Base-by-base conservation (phyloP, 2,329 filamentous ascomycete genomes). In the Aspergillus sp. region DNA sequence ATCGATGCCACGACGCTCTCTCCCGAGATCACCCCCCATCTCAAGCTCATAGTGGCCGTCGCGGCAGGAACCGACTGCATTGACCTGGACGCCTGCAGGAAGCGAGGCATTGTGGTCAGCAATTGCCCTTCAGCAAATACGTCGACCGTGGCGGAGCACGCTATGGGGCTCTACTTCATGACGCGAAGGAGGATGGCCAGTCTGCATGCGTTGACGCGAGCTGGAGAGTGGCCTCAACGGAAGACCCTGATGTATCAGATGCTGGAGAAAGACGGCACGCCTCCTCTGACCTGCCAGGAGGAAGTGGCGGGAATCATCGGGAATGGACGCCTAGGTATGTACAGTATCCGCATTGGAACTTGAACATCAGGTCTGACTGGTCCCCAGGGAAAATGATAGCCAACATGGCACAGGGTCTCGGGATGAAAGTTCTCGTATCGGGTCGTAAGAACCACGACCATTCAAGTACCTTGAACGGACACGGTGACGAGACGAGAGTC, bases 241-340 rank as follows among this genome's bases (percentile, higher is more conserved):
- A 68, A 68, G n/a, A 69, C 65, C 32, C 54, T 76, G 55, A 69
- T 74, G 53, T 62, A 51, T 53, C 56, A 63, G 35, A 61, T 49
- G 35, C 52, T 59, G 44, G 63, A 58, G 24, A 58, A 49, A 22
- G 55, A 64, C 11, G 72, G 58, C 9, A 59, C 60, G 24, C 71
- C 74, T 20, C 76, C 77, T 40, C 57, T 78, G 56, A 76, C 73
- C 1, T 77, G 74, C 60, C 62, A 66, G 17, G 77, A 81, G 51
- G 79, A 81, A 63, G 70, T 74, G 3, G 60, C 79, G 56, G 78
- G 76, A 1, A 70, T 81, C 50, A 64, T 81, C 48, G 78, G 79
- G 1, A 79, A 80, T 61, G 79, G 79, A 1, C 68, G 69, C 14
- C 64, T 81, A 32, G 78, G 78, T 66, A 58, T 55, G 10, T 16